Conservation (phyloP, 768 basidiomycete species). For the Kwoniella newhampshirensis region DNA sequence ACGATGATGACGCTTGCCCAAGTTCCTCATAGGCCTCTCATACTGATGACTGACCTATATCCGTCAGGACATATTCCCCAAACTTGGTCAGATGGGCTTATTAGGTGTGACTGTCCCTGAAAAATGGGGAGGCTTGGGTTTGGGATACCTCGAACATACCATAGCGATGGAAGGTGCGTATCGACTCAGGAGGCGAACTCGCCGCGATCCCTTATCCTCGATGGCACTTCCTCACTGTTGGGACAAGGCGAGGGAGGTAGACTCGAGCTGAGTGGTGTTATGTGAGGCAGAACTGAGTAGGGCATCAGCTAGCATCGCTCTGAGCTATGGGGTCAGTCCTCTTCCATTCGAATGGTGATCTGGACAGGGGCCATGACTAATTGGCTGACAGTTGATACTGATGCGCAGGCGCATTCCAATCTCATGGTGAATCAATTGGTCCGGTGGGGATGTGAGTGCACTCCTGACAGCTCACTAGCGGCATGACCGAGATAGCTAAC, state of each 20-base stretch:
- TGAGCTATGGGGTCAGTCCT: slow-evolving; percentile 54
- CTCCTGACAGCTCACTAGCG: neutral
- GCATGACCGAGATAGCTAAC: no score
- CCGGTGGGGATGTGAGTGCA: slow-evolving; percentile 42
- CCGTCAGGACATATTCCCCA: slow-evolving; percentile 40
- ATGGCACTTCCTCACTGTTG: neutral
- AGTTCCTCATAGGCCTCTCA: neutral
- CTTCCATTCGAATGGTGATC: no score
- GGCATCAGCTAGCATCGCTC: slow-evolving; percentile 85
- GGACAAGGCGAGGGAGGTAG: neutral
- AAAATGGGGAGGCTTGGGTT: slow-evolving; percentile 74
- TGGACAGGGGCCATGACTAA: no score
- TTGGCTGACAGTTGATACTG: neutral
- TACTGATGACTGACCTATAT: slow-evolving; percentile 3
- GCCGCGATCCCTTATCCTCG: neutral
- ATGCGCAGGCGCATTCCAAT: slow-evolving; percentile 44
- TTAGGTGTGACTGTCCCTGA: slow-evolving; percentile 66
- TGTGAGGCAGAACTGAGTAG: slow-evolving; percentile 63
- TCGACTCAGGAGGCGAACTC: neutral
- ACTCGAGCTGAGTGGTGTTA: neutral
- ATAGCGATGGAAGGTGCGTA: slow-evolving; percentile 80
- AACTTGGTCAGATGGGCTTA: slow-evolving; percentile 42
- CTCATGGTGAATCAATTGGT: slow-evolving; percentile 48
- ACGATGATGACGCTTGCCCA: no score
- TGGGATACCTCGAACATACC: slow-evolving; percentile 83